Percentiles rank a stretch among this genome's conserved stretches.
Conservation (phyloP, 1,139 yeast species). For the Magnusiomyces suaveolens region DNA sequence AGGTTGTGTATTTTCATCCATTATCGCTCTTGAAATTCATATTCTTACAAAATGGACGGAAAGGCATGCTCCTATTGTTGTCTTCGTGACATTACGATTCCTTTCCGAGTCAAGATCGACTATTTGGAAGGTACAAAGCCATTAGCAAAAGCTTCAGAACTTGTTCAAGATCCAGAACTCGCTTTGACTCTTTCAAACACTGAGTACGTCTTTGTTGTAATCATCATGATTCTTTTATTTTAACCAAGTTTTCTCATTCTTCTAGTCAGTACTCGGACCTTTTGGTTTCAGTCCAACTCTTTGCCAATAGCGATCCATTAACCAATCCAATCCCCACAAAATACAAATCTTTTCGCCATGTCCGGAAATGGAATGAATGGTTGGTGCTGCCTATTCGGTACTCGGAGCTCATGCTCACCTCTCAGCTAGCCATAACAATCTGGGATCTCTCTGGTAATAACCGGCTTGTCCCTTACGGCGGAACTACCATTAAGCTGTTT, state of each 20-base stretch:
- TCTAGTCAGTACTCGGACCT: conserved; percentile 46
- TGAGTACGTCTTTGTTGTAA: conserved; percentile 13
- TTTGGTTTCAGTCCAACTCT: conserved; percentile 52
- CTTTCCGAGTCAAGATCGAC: conserved; percentile 41
- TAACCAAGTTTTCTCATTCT: not conserved
- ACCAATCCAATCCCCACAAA: conserved; percentile 61
- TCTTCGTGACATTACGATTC: conserved; percentile 59
- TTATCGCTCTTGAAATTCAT: not conserved
- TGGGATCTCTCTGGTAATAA: conserved; percentile 55
- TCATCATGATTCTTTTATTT: not conserved
- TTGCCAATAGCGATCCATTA: conserved; percentile 50
- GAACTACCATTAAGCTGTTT: conserved; percentile 53
- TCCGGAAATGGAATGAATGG: conserved; percentile 48
- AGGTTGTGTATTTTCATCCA: too few relatives aligned
- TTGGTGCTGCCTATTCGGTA: conserved; percentile 60
- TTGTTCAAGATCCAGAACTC: conserved; percentile 43
- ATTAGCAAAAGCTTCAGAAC: conserved; percentile 44
- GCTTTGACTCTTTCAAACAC: conserved; percentile 19
- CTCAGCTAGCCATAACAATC: conserved; percentile 52
- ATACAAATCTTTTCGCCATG: conserved; percentile 48
- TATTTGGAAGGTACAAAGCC: conserved; percentile 39
- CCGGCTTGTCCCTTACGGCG: conserved; percentile 45
- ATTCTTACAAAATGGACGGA: conserved; percentile 36
- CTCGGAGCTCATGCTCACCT: conserved; percentile 54
- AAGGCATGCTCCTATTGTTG: conserved; percentile 59